These are phyloP conservation scores for Apiospora pterosperma DNA, from an alignment of 2,329 filamentous ascomycete genomes.

Conservation along the genomic window DNA sequence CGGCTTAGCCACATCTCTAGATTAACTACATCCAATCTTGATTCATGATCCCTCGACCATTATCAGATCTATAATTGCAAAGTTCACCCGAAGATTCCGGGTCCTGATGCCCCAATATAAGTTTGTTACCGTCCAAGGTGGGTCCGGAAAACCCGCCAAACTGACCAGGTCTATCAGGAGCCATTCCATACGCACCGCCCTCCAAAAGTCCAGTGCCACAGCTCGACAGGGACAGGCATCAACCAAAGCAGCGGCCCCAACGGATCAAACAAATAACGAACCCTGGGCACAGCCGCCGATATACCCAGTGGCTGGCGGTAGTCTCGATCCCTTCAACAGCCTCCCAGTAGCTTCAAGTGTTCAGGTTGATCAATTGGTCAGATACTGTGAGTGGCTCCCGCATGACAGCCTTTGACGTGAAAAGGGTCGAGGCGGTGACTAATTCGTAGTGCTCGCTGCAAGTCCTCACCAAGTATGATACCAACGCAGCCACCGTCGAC, in stretches of 20 bases:
- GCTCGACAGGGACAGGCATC: neutral
- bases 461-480: constrained; percentile 2
- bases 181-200: constrained; percentile 4
- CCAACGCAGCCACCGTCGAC: constrained; percentile 1
- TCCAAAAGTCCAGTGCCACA: neutral
- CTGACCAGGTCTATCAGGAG: neutral
- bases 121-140: neutral
- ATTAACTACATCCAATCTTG: too few species aligned
- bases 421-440: too few species aligned
- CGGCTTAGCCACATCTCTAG: too few species aligned
- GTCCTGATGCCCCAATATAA: constrained; percentile 1
- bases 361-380: constrained; percentile 6
- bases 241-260: neutral
- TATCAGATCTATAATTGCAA: too few species aligned
- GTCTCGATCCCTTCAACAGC: constrained; percentile 4
- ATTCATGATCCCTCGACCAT: too few species aligned
- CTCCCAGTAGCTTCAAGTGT: neutral
- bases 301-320: neutral
- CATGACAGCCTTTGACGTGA: neutral
- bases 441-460: neutral
- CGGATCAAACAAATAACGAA: neutral
- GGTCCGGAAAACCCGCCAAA: neutral
- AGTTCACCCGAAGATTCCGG: too few species aligned
- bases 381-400: constrained; percentile 6
- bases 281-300: neutral